Evolutionary conservation across 1,284 basidiomycete species (phyloP).

Genomic region (Kwoniella shivajii): DNA sequence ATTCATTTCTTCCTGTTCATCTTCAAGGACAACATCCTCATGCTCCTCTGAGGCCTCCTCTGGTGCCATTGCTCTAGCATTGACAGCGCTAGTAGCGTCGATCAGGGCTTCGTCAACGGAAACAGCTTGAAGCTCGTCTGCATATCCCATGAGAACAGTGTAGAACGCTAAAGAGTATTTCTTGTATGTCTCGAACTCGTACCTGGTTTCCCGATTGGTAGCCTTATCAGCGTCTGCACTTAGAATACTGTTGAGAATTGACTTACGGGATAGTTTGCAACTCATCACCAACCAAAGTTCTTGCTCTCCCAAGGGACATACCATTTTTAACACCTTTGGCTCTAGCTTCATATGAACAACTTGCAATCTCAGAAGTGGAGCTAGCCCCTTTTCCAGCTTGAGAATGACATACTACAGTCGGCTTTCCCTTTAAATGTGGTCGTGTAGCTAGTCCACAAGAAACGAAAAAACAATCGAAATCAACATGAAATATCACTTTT

Average conservation of each 20-base stretch:
- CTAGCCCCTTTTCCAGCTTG: slow-evolving; percentile 63
- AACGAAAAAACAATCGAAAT: slow-evolving; percentile 98
- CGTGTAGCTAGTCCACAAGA: slow-evolving; percentile 78
- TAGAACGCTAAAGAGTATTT: slow-evolving; percentile 83
- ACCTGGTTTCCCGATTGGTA: slow-evolving; percentile 27
- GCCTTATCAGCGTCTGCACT: background rate
- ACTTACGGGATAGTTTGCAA: slow-evolving; percentile 82
- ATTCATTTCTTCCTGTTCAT: background rate
- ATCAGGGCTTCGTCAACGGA: slow-evolving; percentile 95
- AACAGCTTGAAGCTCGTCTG: slow-evolving; percentile 91
- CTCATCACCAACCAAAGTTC: slow-evolving; percentile 67
- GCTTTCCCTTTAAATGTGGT: slow-evolving; percentile 78
- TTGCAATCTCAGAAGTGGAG: slow-evolving; percentile 93
- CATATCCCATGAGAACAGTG: slow-evolving; percentile 82
- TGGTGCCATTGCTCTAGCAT: slow-evolving; percentile 46
- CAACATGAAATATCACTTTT: slow-evolving; percentile 85
- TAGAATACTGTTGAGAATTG: slow-evolving; percentile 54
- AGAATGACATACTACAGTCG: slow-evolving; percentile 93
- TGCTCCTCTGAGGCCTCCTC: slow-evolving; percentile 47
- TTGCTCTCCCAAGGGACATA: slow-evolving; percentile 89
- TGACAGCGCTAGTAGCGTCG: slow-evolving; percentile 74
- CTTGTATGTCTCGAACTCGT: slow-evolving; percentile 70
- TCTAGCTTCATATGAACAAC: slow-evolving; percentile 90
- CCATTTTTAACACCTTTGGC: slow-evolving; percentile 86
- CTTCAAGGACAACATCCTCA: slow-evolving; percentile 34